Conservation (phyloP, 2,329 filamentous ascomycete genomes). For the Uncinocarpus reesii region DNA sequence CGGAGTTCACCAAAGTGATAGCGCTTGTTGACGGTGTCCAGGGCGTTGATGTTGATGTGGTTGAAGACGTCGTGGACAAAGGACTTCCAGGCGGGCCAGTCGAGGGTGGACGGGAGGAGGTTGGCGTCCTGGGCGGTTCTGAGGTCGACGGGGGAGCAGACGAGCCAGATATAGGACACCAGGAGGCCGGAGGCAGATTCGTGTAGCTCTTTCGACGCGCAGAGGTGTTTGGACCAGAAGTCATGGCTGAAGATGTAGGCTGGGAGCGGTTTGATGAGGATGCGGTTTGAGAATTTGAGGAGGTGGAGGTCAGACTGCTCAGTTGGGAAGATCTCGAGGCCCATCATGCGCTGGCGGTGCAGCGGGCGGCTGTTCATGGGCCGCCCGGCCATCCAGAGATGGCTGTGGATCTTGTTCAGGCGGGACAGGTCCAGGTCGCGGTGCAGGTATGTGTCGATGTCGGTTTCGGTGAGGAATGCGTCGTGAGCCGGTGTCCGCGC, state of each 20-base stretch:
- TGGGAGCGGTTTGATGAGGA: slow-evolving; percentile 26
- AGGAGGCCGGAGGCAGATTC: slow-evolving; percentile 31
- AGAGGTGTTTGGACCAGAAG: slow-evolving; percentile 22
- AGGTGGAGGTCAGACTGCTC: slow-evolving; percentile 24
- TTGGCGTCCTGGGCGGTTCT: slow-evolving; percentile 24
- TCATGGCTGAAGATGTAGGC: slow-evolving; percentile 19
- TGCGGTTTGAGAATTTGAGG: slow-evolving; percentile 17
- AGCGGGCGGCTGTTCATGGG: slow-evolving; percentile 21
- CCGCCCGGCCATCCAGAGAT: slow-evolving; percentile 23
- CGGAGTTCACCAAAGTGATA: slow-evolving; percentile 40
- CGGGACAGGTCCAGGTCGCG: slow-evolving; percentile 13
- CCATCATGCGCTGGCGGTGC: slow-evolving; percentile 20
- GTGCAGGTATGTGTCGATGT: slow-evolving; percentile 11
- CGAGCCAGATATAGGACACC: slow-evolving; percentile 35
- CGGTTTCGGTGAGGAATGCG: slow-evolving; percentile 12
- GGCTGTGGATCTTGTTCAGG: slow-evolving; percentile 21
- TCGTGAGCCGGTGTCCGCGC: slow-evolving; percentile 4
- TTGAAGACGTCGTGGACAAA: slow-evolving; percentile 27
- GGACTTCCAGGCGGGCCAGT: slow-evolving; percentile 34
- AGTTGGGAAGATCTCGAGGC: slow-evolving; percentile 20
- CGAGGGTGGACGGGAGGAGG: slow-evolving; percentile 27
- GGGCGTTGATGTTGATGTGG: slow-evolving; percentile 23
- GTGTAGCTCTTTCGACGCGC: slow-evolving; percentile 19
- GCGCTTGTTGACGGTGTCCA: slow-evolving; percentile 28
- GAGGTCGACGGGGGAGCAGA: slow-evolving; percentile 34